Conservation (phyloP, 108 stramenopile genomes). For the Nitzschia putrida region DNA sequence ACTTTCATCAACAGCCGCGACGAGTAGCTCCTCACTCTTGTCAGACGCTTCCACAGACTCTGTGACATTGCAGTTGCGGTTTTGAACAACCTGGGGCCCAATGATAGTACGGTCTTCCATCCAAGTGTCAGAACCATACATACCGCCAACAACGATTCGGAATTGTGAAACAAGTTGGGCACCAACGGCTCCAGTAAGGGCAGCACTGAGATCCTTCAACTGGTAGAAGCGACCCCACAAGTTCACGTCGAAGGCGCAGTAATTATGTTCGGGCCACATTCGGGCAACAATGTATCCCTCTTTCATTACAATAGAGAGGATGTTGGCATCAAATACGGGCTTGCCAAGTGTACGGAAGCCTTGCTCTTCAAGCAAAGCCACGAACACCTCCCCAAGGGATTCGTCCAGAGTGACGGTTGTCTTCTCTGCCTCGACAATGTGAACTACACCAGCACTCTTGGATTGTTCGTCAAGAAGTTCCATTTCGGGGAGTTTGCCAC, state of each 20-base stretch:
- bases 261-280: slow-evolving; percentile 56
- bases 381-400: slow-evolving; percentile 27
- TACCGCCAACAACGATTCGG: slow-evolving; percentile 80
- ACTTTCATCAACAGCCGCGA: slow-evolving; percentile 23
- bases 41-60: background rate
- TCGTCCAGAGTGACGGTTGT: slow-evolving; percentile 29
- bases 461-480: slow-evolving; percentile 49
- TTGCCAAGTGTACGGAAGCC: background rate
- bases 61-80: slow-evolving; percentile 29
- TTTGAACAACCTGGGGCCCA: slow-evolving; percentile 54
- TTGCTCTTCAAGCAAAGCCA: background rate
- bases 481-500: slow-evolving; percentile 27
- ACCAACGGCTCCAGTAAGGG: slow-evolving; percentile 37
- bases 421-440: slow-evolving; percentile 69
- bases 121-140: slow-evolving; percentile 78
- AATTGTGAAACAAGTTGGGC: slow-evolving; percentile 45
- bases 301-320: slow-evolving; percentile 42
- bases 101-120: slow-evolving; percentile 62
- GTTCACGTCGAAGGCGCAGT: slow-evolving; percentile 64
- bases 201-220: slow-evolving; percentile 27
- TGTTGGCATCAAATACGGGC: slow-evolving; percentile 12
- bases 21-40: slow-evolving; percentile 2
- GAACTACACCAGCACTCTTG: slow-evolving; percentile 66
- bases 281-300: slow-evolving; percentile 69
- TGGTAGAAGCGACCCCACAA: slow-evolving; percentile 51